These are phyloP conservation scores for Claviceps fusiformis DNA, from an alignment of 2,329 filamentous ascomycete genomes.

Conservation along the genomic window DNA sequence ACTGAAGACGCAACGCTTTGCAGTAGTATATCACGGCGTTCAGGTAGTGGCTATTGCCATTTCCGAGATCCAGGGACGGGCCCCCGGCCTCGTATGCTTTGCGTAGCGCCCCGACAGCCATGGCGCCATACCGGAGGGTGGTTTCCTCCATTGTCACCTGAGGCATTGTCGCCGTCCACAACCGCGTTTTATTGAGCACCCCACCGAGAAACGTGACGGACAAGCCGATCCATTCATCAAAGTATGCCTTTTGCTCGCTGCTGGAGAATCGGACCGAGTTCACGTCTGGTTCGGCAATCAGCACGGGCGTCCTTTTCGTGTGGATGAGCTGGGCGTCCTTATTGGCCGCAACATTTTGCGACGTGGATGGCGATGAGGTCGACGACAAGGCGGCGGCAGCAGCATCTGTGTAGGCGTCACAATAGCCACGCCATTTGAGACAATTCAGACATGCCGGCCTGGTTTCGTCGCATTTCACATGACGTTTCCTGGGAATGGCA, in stretches of 20 bases:
- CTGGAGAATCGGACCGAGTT: slow-evolving; percentile 22
- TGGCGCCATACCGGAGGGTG: slow-evolving; percentile 24
- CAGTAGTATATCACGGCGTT: slow-evolving; percentile 28
- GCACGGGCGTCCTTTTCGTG: slow-evolving; percentile 16
- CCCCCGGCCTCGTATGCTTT: slow-evolving; percentile 18
- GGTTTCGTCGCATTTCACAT: slow-evolving; percentile 30
- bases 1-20: slow-evolving; percentile 25
- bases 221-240: slow-evolving; percentile 23
- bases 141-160: slow-evolving; percentile 25
- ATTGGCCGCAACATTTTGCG: slow-evolving; percentile 1
- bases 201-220: slow-evolving; percentile 23
- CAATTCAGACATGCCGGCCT: slow-evolving; percentile 27
- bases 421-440: slow-evolving; percentile 27
- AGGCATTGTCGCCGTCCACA: slow-evolving; percentile 28
- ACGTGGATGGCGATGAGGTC: background rate
- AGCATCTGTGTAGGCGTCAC: slow-evolving; percentile 19
- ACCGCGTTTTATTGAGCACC: slow-evolving; percentile 17
- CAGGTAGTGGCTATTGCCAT: slow-evolving; percentile 23
- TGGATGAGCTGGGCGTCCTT: slow-evolving; percentile 16
- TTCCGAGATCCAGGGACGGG: slow-evolving; percentile 10
- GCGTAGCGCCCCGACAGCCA: slow-evolving; percentile 26
- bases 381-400: slow-evolving; percentile 3
- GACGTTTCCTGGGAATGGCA: slow-evolving; percentile 19
- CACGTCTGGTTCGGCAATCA: slow-evolving; percentile 19
- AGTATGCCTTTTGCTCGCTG: slow-evolving; percentile 22